Percentiles rank a stretch among this genome's conserved stretches.
Evolutionary conservation across 495 filamentous ascomycete genomes (phyloP).

Genomic region (Hyphodiscus hymeniophilus): DNA sequence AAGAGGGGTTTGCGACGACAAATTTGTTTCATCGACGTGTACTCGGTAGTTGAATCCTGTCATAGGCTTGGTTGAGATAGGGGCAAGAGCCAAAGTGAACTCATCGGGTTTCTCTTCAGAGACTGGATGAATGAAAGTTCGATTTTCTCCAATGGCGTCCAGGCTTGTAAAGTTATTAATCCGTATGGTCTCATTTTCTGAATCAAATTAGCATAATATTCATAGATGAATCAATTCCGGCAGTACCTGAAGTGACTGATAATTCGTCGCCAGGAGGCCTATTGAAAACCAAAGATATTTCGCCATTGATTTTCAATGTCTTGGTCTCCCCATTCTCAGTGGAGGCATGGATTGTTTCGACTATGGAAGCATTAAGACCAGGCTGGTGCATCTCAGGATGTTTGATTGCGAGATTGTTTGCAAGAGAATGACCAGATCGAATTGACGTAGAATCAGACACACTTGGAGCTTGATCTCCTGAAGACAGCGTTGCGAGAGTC

Average conservation of each 20-base stretch:
- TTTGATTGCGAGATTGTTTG: constrained; percentile 45
- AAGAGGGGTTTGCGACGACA: constrained; percentile 65
- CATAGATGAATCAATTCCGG: not conserved
- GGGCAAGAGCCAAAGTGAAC: constrained; percentile 65
- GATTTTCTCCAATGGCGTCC: constrained; percentile 92
- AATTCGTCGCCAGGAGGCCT: constrained; percentile 35
- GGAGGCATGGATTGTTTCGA: constrained; percentile 81
- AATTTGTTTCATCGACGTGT: constrained; percentile 59
- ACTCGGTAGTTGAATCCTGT: constrained; percentile 94
- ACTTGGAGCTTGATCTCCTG: constrained; percentile 37
- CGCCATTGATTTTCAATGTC: constrained; percentile 72
- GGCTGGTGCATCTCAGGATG: constrained; percentile 78
- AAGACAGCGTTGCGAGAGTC: constrained; percentile 35
- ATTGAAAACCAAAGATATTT: constrained; percentile 85
- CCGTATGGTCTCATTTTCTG: constrained; percentile 59
- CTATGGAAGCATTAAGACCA: constrained; percentile 82
- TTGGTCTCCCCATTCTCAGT: constrained; percentile 68
- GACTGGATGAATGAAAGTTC: constrained; percentile 72
- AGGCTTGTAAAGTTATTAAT: constrained; percentile 87
- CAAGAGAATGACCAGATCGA: constrained; percentile 75
- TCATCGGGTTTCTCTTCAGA: constrained; percentile 62
- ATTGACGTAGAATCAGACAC: constrained; percentile 86
- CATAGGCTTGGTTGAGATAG: constrained; percentile 42
- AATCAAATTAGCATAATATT: constrained; percentile 6
- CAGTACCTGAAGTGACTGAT: constrained; percentile 12